These are phyloP conservation scores for Meyerozyma carpophila DNA, from an alignment of 1,139 yeast genomes.

Conservation along the genomic window DNA sequence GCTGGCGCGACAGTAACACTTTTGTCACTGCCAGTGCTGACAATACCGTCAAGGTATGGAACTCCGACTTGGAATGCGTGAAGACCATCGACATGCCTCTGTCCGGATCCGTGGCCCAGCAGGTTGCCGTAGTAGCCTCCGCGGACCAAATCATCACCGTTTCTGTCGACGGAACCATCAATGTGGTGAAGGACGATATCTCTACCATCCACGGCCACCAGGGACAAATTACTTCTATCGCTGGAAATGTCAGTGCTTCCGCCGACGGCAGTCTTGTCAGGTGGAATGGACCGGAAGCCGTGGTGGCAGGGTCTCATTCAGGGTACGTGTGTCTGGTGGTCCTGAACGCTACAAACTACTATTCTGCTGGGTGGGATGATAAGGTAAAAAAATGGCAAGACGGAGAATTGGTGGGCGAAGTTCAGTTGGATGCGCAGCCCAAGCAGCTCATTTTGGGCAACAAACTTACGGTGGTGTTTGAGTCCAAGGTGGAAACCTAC, in stretches of 20 bases:
- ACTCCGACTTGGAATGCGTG: conserved; percentile 20
- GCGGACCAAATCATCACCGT: conserved; percentile 56
- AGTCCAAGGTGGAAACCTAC: conserved; percentile 35
- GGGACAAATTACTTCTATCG: conserved; percentile 58
- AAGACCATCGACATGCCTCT: conserved; percentile 36
- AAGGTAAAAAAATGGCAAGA: conserved; percentile 46
- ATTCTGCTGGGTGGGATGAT: conserved; percentile 87
- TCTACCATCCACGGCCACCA: conserved; percentile 71
- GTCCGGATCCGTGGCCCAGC: conserved; percentile 36
- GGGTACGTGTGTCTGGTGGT: conserved; percentile 5
- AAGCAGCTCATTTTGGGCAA: conserved; percentile 37
- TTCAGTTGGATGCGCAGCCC: conserved; percentile 58
- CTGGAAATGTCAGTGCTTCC: conserved; percentile 59
- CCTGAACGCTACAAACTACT: conserved; percentile 21
- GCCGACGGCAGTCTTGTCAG: conserved; percentile 71
- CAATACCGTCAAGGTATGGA: conserved; percentile 64
- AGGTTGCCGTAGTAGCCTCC: conserved; percentile 74
- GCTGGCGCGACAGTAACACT: conserved; percentile 60
- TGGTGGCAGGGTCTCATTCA: conserved; percentile 3
- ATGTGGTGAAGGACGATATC: conserved; percentile 43
- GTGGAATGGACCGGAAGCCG: conserved; percentile 41
- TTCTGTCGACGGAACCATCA: conserved; percentile 67
- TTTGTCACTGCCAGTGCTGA: conserved; percentile 88
- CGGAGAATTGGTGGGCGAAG: conserved; percentile 19
- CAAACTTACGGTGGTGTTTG: conserved; percentile 42